Evolutionary conservation across 148 eudicot species (phyloP).

Genomic region (Cornus florida): DNA sequence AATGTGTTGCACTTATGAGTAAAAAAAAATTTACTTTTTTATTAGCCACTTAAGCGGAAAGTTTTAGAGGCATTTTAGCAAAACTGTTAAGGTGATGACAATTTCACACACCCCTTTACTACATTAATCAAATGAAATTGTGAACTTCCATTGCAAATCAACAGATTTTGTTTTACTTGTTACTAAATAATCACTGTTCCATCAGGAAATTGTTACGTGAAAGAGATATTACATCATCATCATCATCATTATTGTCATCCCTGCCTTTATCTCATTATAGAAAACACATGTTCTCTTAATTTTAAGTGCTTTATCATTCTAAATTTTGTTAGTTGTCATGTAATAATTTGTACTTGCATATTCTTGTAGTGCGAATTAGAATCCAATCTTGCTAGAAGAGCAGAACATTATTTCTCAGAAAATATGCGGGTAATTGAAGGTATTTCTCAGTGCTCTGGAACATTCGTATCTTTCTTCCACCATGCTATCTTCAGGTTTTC

Average conservation of each 20-base stretch:
- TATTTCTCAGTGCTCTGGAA: conserved; percentile 19
- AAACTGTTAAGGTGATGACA: no score
- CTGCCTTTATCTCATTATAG: no score
- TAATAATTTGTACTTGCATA: neutral
- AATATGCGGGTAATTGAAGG: conserved; percentile 78
- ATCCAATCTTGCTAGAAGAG: conserved; percentile 78
- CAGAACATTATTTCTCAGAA: conserved; percentile 96
- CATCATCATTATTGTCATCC: neutral
- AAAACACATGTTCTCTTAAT: no score
- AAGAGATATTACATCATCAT: neutral
- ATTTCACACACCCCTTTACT: no score
- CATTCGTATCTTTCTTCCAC: conserved; percentile 1
- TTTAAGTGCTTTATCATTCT: neutral
- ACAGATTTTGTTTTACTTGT: neutral
- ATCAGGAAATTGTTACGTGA: no score
- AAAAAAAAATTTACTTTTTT: no score
- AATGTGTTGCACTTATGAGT: no score
- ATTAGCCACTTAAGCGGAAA: no score
- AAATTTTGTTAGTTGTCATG: neutral
- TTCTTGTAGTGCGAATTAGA: conserved; percentile 61
- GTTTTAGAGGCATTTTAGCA: no score
- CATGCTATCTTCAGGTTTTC: neutral
- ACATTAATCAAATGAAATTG: no score
- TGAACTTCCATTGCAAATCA: no score
- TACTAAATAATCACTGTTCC: neutral